Percentiles rank a stretch among this genome's conserved stretches.
Conservation (phyloP, 495 filamentous ascomycete species). For the Filosporella fistucella region DNA sequence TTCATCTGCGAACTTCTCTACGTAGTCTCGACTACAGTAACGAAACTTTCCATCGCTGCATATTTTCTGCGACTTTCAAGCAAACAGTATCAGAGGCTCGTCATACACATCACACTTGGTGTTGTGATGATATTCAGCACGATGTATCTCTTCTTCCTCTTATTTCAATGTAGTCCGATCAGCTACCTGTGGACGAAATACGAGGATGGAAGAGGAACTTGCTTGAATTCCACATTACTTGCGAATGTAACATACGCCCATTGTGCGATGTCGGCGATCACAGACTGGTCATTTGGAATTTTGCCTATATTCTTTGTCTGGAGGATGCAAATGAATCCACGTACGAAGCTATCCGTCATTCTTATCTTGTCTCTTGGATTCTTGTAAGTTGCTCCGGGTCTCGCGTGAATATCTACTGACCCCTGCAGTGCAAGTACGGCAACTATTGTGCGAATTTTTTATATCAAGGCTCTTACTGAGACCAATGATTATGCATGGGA, state of each 20-base stretch:
- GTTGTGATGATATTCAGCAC: conserved; percentile 28
- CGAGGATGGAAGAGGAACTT: conserved; percentile 16
- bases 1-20: conserved; percentile 34
- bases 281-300: conserved; percentile 37
- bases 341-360: conserved; percentile 31
- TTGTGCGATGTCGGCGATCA: conserved; percentile 21
- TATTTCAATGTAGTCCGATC: conserved; percentile 40
- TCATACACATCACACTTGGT: conserved; percentile 27
- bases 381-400: conserved; percentile 26
- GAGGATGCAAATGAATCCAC: conserved; percentile 33
- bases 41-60: conserved; percentile 37
- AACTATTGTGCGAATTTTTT: conserved; percentile 35
- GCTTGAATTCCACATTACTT: conserved; percentile 16
- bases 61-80: conserved; percentile 40
- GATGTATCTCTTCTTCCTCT: conserved; percentile 33
- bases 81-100: conserved; percentile 28
- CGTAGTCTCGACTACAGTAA: conserved; percentile 27
- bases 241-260: conserved; percentile 28
- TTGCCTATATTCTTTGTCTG: conserved; percentile 40
- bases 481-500: conserved; percentile 22
- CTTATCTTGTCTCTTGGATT: conserved; percentile 30
- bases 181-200: conserved; percentile 31
- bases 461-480: conserved; percentile 24
- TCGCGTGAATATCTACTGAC: background rate
- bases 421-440: conserved; percentile 22